Evolutionary conservation across 2,329 filamentous ascomycete species (phyloP), one percentile per base, ranked within the genome.

Genomic region (Neopestalotiopsis clavispora): DNA sequence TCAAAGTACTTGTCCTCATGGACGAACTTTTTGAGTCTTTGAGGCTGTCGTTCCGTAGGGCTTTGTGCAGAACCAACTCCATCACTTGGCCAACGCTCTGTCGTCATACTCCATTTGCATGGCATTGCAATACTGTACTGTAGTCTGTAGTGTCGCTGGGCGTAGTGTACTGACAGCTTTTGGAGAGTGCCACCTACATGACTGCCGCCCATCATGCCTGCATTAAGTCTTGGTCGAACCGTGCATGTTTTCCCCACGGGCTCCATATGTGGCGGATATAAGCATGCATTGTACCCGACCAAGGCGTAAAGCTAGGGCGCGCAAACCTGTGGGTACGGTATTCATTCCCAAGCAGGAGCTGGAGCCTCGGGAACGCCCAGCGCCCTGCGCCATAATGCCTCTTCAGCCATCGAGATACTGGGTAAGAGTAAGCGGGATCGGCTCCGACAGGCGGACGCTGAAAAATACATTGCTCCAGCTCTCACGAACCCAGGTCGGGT

Each of bases 241-340:
- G 59, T 40, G 59, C 28, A 12, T 32, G 14, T n/a, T 52, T 62
- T 40, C 59, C 32, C 59, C 14, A 62, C 59, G 59, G 23, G 34
- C 59, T 38, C 59, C 59, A 62, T 62, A 52, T 17, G 59, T 42
- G 59, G 59, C 59, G 59, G 59, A 62, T 62, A 62, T 62, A 40
- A 62, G 32, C 59, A 38, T 14, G 14, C 28, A 62, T 17, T 30
- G 34, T 13, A 20, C 28, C 23, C 59, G 34, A 38, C 34, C 59
- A 20, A 38, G 59, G 30, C 57, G 57, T 23, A 59, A 59, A 30
- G 57, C 57, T 30, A 59, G 57, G 23, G 28, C 45, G 45, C 17
- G 45, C 45, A 52, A 52, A 52, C 34, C 34, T 10, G 34, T 38
- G 34, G 34, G 34, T 38, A 38, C 10, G 6, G 6, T 38, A 38